A percentile compares a stretch with the other conserved stretches of the same genome.
Conservation (phyloP, 2,329 filamentous ascomycete genomes). For the Tolypocladium tropicale region DNA sequence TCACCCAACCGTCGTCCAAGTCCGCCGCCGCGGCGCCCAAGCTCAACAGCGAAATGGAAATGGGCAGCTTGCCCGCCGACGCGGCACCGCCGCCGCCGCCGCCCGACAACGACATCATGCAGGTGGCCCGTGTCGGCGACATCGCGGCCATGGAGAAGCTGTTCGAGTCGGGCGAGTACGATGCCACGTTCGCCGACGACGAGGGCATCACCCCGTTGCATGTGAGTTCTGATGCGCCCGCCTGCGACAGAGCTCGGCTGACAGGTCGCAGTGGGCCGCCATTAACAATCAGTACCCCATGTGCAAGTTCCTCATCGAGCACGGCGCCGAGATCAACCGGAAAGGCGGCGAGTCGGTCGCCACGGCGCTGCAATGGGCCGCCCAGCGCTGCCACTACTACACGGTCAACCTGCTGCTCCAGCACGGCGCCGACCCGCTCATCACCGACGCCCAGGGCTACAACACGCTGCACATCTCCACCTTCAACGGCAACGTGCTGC, state of each 20-base stretch:
- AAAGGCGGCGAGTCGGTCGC: conserved; percentile 94
- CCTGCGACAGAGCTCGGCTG: not conserved
- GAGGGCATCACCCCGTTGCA: conserved; percentile 95
- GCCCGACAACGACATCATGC: conserved; percentile 80
- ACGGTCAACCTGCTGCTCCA: conserved; percentile 86
- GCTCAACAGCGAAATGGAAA: conserved; percentile 46
- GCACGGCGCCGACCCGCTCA: conserved; percentile 82
- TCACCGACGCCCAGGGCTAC: conserved; percentile 92
- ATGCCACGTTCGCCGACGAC: conserved; percentile 74
- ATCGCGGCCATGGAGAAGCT: conserved; percentile 79
- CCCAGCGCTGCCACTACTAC: conserved; percentile 93
- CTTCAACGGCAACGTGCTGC: conserved; percentile 89
- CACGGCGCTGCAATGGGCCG: conserved; percentile 93
- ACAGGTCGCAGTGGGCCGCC: conserved; percentile 69
- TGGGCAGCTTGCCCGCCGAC: conserved; percentile 37
- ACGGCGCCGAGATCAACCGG: conserved; percentile 82
- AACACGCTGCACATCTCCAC: conserved; percentile 96
- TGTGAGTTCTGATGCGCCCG: conserved; percentile 41
- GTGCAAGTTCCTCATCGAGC: conserved; percentile 84
- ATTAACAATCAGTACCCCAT: conserved; percentile 98
- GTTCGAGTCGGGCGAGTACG: conserved; percentile 72
- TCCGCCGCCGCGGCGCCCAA: conserved; percentile 41
- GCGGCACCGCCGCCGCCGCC: conserved; percentile 13
- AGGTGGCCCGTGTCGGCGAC: conserved; percentile 81
- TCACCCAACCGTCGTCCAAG: conserved; percentile 44